These are phyloP conservation scores for Hansenula sp. DNA, from an alignment of 1,139 yeast genomes.

Conservation along the genomic window DNA sequence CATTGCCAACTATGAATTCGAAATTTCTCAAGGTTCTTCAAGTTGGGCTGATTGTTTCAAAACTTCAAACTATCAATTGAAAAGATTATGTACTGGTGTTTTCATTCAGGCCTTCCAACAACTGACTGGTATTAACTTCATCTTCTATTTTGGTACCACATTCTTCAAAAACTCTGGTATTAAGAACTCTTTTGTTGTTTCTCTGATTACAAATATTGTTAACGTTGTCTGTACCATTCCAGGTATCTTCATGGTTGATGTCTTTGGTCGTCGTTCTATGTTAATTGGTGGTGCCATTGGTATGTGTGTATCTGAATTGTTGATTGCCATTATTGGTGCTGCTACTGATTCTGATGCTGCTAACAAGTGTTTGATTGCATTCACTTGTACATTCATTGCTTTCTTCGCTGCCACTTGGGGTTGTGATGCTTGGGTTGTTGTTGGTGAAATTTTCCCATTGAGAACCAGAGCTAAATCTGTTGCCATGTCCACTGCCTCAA, in stretches of 20 bases:
- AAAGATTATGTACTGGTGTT: conserved; percentile 38
- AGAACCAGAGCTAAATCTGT: conserved; percentile 74
- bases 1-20: conserved; percentile 39
- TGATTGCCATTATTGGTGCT: conserved; percentile 59
- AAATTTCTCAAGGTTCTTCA: conserved; percentile 30
- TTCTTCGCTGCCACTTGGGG: conserved; percentile 82
- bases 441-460: conserved; percentile 71
- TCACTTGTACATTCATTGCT: conserved; percentile 67
- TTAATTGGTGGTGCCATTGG: conserved; percentile 52
- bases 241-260: conserved; percentile 53
- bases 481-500: conserved; percentile 67
- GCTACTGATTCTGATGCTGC: conserved; percentile 33
- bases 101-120: conserved; percentile 58
- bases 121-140: conserved; percentile 71
- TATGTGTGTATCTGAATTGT: conserved; percentile 56
- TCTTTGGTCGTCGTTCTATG: conserved; percentile 49
- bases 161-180: conserved; percentile 54
- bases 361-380: conserved; percentile 59
- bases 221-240: conserved; percentile 63
- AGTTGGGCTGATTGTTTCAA: conserved; percentile 34
- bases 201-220: conserved; percentile 61
- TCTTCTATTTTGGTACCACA: conserved; percentile 66
- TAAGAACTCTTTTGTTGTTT: conserved; percentile 38
- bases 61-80: conserved; percentile 24
- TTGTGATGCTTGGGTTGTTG: conserved; percentile 73